phyloP scores from a whole-genome alignment of 1,139 yeast species.

The Tardiomyces depauwii region DNA sequence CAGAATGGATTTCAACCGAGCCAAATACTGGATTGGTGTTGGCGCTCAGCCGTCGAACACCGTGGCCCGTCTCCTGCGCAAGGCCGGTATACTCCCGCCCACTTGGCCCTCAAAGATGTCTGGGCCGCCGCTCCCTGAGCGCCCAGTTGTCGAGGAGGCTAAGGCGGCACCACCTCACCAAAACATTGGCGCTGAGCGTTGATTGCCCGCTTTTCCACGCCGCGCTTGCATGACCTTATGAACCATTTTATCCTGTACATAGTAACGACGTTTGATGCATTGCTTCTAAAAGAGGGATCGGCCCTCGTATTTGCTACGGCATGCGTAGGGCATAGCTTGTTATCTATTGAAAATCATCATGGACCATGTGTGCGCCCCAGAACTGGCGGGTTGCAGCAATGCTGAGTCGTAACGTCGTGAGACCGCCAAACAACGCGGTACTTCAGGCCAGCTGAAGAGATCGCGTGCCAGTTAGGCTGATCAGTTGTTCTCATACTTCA shows the following conservation, averaged over 20 bases:
- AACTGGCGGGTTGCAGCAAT: not conserved
- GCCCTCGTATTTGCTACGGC: no score
- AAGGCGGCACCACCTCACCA: slow-evolving; percentile 5
- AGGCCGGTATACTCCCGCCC: slow-evolving; percentile 47
- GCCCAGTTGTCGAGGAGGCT: slow-evolving; percentile 4
- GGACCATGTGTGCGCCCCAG: not conserved
- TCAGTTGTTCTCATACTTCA: not conserved
- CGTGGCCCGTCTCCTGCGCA: slow-evolving; percentile 65
- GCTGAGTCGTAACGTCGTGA: not conserved
- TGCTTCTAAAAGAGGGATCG: not conserved
- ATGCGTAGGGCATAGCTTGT: no score
- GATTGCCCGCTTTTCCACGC: not conserved
- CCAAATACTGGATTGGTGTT: slow-evolving; percentile 97
- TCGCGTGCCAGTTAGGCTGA: not conserved
- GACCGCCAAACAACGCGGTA: not conserved
- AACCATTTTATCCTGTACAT: not conserved
- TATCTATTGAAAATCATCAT: not conserved
- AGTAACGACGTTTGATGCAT: not conserved
- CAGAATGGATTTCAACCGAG: slow-evolving; percentile 71
- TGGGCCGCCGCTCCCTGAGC: slow-evolving; percentile 6
- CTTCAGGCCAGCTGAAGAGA: not conserved
- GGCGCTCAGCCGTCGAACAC: slow-evolving; percentile 96
- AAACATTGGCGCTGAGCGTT: slow-evolving; percentile 6
- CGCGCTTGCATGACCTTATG: not conserved
- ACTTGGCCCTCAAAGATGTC: slow-evolving; percentile 46